Percentiles rank a stretch among this genome's conserved stretches.
phyloP scores from a whole-genome alignment of 73 alveolate species.

The Paramecium caudatum region DNA sequence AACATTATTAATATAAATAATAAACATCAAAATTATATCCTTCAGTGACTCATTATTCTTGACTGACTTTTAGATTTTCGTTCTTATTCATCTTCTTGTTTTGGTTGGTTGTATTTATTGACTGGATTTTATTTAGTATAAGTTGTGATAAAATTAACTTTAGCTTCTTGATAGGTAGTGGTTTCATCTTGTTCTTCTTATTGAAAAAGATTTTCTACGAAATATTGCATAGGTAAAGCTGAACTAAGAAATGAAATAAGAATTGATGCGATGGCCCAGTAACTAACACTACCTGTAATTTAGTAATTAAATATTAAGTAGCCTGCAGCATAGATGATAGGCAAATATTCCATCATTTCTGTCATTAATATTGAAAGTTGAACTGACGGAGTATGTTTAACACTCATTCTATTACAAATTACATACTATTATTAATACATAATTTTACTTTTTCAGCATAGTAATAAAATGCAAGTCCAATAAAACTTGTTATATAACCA shows the following conservation, averaged over 20 bases:
- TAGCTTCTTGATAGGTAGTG: conserved; percentile 34
- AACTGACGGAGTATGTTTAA: conserved; percentile 50
- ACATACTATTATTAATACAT: conserved; percentile 17
- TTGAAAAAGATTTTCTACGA: background rate
- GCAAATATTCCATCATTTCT: conserved; percentile 68
- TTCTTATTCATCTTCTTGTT: background rate
- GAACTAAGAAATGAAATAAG: background rate
- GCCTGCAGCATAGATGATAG: conserved; percentile 46
- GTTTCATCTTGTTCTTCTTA: conserved; percentile 44
- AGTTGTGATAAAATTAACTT: conserved; percentile 18
- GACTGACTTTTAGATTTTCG: background rate
- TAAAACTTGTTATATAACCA: conserved; percentile 56
- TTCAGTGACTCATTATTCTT: no score
- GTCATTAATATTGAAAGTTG: conserved; percentile 58
- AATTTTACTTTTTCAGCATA: conserved; percentile 61
- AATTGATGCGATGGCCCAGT: conserved; percentile 22
- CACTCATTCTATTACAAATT: conserved; percentile 22
- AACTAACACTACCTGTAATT: background rate
- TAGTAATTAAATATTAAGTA: conserved; percentile 24
- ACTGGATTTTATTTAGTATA: conserved; percentile 42
- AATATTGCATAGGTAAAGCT: conserved; percentile 32
- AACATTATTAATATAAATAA: no score
- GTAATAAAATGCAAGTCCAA: conserved; percentile 64
- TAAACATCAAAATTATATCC: no score
- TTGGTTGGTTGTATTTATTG: background rate